Evolutionary conservation across 129 eudicot species (phyloP).

Genomic region (Deinandra increscens): DNA sequence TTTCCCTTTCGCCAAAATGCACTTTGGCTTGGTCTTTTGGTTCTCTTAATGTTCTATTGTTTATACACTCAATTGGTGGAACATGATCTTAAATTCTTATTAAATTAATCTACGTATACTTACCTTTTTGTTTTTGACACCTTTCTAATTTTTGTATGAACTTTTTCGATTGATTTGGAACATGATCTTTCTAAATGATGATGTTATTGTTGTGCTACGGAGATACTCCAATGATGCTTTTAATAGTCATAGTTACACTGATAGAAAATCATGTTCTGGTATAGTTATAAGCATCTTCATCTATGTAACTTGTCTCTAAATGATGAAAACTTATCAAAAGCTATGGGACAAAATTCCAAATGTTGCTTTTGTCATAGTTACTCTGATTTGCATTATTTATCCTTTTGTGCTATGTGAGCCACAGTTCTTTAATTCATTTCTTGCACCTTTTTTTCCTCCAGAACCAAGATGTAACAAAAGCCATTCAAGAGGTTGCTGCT

Average conservation of each 20-base stretch:
- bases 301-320: conserved; percentile 18
- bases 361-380: conserved; percentile 62
- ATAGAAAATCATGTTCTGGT: conserved; percentile 36
- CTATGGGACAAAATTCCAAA: conserved; percentile 42
- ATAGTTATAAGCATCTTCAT: neutral
- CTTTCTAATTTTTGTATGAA: neutral
- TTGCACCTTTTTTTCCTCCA: conserved; percentile 16
- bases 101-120: neutral
- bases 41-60: neutral
- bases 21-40: conserved; percentile 24
- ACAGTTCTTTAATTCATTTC: neutral
- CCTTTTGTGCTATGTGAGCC: neutral
- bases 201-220: conserved; percentile 40
- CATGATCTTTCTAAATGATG: conserved; percentile 47
- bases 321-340: conserved; percentile 44
- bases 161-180: neutral
- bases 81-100: conserved; percentile 3
- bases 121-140: neutral
- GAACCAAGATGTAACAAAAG: conserved; percentile 89
- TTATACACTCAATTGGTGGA: conserved; percentile 6
- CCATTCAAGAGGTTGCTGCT: conserved; percentile 91
- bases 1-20: conserved; percentile 83
- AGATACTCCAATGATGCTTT: conserved; percentile 51
- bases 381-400: conserved; percentile 22
- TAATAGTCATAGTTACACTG: conserved; percentile 63